Percentiles rank a stretch among this genome's conserved stretches.
These are phyloP conservation scores for Fusarium gaditjirri DNA, from an alignment of 2,329 filamentous ascomycete species.

Conservation along the genomic window DNA sequence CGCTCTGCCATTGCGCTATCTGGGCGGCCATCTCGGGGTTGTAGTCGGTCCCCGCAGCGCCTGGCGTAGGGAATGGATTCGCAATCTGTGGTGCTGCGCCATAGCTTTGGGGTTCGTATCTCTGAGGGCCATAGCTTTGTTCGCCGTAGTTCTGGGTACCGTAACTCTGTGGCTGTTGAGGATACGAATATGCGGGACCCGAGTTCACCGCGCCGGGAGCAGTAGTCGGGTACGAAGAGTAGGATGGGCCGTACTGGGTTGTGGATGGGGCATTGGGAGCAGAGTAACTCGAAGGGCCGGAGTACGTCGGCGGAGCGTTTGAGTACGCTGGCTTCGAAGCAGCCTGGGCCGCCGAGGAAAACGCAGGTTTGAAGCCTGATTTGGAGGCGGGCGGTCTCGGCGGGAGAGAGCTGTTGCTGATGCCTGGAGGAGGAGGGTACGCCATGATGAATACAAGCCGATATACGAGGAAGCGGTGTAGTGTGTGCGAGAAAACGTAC, in stretches of 20 bases:
- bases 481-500: slow-evolving; percentile 56
- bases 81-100: slow-evolving; percentile 73
- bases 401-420: slow-evolving; percentile 67
- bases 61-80: slow-evolving; percentile 81
- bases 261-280: slow-evolving; percentile 48
- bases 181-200: slow-evolving; percentile 42
- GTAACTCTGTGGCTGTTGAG: slow-evolving; percentile 39
- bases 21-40: slow-evolving; percentile 89
- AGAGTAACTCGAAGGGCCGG: slow-evolving; percentile 49
- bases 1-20: slow-evolving; percentile 94
- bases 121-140: slow-evolving; percentile 39
- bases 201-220: slow-evolving; percentile 43
- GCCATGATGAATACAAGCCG: slow-evolving; percentile 77
- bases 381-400: slow-evolving; percentile 76
- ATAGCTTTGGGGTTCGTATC: slow-evolving; percentile 49
- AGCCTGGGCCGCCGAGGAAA: slow-evolving; percentile 53
- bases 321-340: slow-evolving; percentile 54
- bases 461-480: slow-evolving; percentile 35
- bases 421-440: slow-evolving; percentile 86
- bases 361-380: slow-evolving; percentile 61
- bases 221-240: slow-evolving; percentile 51
- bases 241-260: slow-evolving; percentile 58
- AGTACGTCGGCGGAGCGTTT: slow-evolving; percentile 43
- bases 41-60: slow-evolving; percentile 55
- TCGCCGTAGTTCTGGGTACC: slow-evolving; percentile 51